Evolutionary conservation across 2,329 filamentous ascomycete species (phyloP).

Genomic region (Talaromyces sp.): DNA sequence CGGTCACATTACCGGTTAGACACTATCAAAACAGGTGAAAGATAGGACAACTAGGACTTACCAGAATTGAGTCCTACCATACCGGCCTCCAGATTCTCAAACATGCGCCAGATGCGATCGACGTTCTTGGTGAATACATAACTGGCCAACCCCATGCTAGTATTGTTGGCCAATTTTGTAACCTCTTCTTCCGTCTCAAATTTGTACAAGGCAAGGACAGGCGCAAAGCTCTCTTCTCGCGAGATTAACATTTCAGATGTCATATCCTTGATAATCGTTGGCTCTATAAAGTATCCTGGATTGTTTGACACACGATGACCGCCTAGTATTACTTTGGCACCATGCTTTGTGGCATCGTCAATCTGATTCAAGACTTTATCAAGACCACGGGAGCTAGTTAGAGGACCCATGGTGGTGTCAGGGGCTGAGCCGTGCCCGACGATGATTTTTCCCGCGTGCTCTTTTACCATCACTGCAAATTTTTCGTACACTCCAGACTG

Average conservation of each 20-base stretch:
- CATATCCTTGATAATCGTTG: conserved; percentile 60
- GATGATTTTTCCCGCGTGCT: conserved; percentile 51
- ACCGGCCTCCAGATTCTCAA: conserved; percentile 65
- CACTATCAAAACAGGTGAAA: background rate
- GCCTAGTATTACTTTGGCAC: conserved; percentile 62
- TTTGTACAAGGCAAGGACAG: conserved; percentile 59
- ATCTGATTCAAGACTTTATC: conserved; percentile 58
- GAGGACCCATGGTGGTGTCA: conserved; percentile 57
- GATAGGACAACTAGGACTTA: conserved; percentile 19
- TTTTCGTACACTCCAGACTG: conserved; percentile 46
- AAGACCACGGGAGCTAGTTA: conserved; percentile 55
- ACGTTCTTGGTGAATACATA: conserved; percentile 68
- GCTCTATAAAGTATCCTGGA: conserved; percentile 67
- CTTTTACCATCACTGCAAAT: conserved; percentile 53
- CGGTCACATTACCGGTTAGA: conserved; percentile 17
- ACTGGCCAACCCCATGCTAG: conserved; percentile 62
- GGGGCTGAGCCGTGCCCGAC: conserved; percentile 58
- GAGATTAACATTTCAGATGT: conserved; percentile 56
- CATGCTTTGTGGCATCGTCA: conserved; percentile 59
- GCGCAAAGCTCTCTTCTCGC: conserved; percentile 63
- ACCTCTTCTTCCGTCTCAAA: conserved; percentile 66
- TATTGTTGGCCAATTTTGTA: conserved; percentile 57
- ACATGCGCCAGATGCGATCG: conserved; percentile 61
- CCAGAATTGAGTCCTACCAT: conserved; percentile 66
- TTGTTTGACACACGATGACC: conserved; percentile 47